Conservation (phyloP, 306 rosid species). For the Fragaria ananassa region DNA sequence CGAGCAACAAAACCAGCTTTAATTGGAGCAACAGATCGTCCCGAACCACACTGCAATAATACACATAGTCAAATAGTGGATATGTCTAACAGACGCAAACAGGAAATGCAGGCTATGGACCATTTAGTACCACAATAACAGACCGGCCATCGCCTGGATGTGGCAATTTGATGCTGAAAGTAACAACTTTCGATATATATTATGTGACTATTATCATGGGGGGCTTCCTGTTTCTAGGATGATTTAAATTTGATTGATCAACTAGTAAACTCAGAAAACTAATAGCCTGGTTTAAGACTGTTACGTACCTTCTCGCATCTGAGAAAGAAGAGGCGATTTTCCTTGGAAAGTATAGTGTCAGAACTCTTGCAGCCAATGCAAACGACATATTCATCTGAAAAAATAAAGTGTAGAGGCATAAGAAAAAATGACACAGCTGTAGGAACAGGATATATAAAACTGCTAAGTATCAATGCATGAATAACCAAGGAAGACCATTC, state of each 20-base stretch:
- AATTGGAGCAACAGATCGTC: conserved; percentile 86
- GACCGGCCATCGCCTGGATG: too few species aligned
- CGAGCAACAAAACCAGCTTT: conserved; percentile 98
- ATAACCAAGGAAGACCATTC: neutral
- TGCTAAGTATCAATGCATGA: neutral
- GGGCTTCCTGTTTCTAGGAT: neutral
- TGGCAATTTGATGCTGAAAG: too few species aligned
- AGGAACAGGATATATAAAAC: neutral
- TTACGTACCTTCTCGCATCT: conserved; percentile 83
- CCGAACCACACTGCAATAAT: conserved; percentile 80
- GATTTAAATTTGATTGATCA: neutral
- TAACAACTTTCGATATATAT: too few species aligned
- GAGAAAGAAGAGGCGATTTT: conserved; percentile 94
- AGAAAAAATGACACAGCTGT: neutral
- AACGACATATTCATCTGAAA: conserved; percentile 49
- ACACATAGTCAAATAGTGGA: neutral
- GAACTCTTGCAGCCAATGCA: conserved; percentile 44
- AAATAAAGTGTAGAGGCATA: neutral
- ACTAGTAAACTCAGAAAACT: neutral
- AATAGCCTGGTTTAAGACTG: neutral
- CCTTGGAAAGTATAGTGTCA: conserved; percentile 90
- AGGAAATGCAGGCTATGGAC: neutral
- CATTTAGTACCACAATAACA: neutral
- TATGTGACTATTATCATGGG: neutral
- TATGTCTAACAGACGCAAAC: neutral